Conservation (phyloP, 176 grass and related monocot species). For the Carex cristatella region DNA sequence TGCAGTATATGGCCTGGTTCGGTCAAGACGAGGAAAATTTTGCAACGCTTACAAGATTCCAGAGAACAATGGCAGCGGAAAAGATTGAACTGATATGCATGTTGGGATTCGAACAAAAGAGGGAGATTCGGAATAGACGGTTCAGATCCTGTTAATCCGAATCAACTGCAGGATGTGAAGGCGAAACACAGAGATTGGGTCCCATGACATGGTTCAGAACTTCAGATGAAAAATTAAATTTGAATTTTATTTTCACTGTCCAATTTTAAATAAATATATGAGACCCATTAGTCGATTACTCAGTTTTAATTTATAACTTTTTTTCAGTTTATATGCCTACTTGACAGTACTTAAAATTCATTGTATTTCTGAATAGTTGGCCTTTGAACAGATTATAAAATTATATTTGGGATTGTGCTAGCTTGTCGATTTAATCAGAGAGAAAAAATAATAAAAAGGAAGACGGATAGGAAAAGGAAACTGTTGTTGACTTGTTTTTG, state of each 20-base stretch:
- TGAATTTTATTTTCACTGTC: no score
- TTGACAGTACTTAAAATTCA: background rate
- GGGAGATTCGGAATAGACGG: conserved; percentile 1
- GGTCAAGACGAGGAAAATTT: background rate
- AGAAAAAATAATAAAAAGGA: no score
- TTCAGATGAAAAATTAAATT: no score
- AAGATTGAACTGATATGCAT: conserved; percentile 15
- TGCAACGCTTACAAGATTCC: no score
- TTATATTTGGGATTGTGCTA: background rate
- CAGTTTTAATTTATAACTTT: no score
- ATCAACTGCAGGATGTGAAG: background rate
- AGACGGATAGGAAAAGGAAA: no score
- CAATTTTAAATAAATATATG: no score
- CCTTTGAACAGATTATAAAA: background rate
- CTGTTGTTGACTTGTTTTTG: background rate
- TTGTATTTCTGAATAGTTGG: background rate
- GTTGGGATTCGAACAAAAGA: background rate
- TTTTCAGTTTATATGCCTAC: background rate
- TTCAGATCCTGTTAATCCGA: background rate
- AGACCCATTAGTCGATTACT: no score
- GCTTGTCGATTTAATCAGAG: background rate
- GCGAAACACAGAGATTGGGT: background rate
- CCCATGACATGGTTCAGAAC: no score
- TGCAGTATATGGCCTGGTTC: background rate
- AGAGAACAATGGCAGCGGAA: background rate